Evolutionary conservation across 2,329 filamentous ascomycete genomes (phyloP).

Genomic region (Paecilomyces formosus): DNA sequence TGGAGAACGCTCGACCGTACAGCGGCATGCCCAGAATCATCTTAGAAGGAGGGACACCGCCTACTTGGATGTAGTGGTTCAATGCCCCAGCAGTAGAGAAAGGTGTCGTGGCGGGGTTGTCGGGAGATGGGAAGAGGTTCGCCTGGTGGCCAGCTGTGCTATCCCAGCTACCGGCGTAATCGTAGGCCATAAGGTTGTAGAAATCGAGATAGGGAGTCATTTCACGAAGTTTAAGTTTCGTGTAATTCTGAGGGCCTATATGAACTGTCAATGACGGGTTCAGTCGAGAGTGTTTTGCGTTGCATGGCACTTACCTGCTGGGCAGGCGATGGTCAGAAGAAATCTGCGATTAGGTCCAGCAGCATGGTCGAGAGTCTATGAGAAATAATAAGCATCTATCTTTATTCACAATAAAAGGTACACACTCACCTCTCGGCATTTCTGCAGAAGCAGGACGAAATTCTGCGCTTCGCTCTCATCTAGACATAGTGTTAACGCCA

Average conservation of each 20-base stretch:
- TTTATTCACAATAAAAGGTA: neutral
- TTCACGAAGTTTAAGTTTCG: constrained; percentile 32
- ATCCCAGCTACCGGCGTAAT: constrained; percentile 81
- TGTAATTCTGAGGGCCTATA: constrained; percentile 33
- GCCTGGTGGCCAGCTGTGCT: constrained; percentile 66
- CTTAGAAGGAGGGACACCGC: constrained; percentile 57
- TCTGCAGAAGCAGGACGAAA: constrained; percentile 35
- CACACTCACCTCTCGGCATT: constrained; percentile 29
- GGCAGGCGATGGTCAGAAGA: constrained; percentile 43
- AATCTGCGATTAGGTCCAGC: constrained; percentile 37
- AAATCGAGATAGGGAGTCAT: constrained; percentile 46
- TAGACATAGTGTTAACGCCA: constrained; percentile 4
- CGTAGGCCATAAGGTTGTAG: constrained; percentile 69
- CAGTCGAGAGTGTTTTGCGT: neutral
- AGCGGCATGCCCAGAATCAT: constrained; percentile 90
- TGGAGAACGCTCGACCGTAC: constrained; percentile 82
- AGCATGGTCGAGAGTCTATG: constrained; percentile 28
- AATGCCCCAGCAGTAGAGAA: constrained; percentile 69
- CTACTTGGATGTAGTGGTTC: constrained; percentile 57
- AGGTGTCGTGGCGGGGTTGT: constrained; percentile 62
- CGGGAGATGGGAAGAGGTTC: constrained; percentile 59
- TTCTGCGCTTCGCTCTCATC: constrained; percentile 37
- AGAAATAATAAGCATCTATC: constrained; percentile 2
- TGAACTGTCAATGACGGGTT: neutral
- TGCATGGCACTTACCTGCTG: constrained; percentile 28